phyloP scores from a whole-genome alignment of 495 filamentous ascomycete genomes.

The Clavariopsis aquatica region DNA sequence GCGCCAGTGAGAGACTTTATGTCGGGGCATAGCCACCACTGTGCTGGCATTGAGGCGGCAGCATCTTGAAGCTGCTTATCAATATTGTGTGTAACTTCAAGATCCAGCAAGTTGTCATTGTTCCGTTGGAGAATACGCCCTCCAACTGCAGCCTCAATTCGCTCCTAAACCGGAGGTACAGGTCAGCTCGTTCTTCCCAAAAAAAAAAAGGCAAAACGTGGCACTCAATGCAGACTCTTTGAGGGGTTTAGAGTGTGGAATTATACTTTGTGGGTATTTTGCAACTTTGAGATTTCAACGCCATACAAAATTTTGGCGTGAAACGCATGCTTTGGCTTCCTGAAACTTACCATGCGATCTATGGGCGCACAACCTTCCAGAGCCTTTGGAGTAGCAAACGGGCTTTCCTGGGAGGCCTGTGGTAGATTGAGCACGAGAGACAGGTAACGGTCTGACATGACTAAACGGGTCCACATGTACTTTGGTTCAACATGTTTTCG shows the following conservation, averaged over 20 bases:
- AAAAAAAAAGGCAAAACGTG: too few species aligned
- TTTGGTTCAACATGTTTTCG: slow-evolving; percentile 10
- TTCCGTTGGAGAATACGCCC: slow-evolving; percentile 46
- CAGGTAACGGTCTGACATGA: slow-evolving; percentile 32
- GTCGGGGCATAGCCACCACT: slow-evolving; percentile 45
- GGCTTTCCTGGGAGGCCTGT: slow-evolving; percentile 28
- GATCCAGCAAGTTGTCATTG: slow-evolving; percentile 4
- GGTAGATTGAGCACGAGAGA: slow-evolving; percentile 30
- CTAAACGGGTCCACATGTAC: slow-evolving; percentile 45
- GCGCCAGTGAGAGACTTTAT: slow-evolving; percentile 8
- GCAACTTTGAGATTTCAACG: too few species aligned
- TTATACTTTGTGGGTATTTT: too few species aligned
- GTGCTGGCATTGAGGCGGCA: slow-evolving; percentile 40
- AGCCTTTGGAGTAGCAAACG: slow-evolving; percentile 12
- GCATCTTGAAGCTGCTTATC: slow-evolving; percentile 43
- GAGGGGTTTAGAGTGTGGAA: too few species aligned
- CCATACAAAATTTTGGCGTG: too few species aligned
- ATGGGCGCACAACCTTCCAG: slow-evolving; percentile 30
- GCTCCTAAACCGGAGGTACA: too few species aligned
- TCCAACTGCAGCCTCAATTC: slow-evolving; percentile 39
- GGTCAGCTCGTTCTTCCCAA: too few species aligned
- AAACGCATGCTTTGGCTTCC: too few species aligned
- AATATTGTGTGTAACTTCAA: slow-evolving; percentile 40
- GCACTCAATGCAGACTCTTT: too few species aligned
- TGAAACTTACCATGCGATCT: slow-evolving; percentile 40